Conservation (phyloP, 805 yeast species). For the Yarrowia yakushimensis region DNA sequence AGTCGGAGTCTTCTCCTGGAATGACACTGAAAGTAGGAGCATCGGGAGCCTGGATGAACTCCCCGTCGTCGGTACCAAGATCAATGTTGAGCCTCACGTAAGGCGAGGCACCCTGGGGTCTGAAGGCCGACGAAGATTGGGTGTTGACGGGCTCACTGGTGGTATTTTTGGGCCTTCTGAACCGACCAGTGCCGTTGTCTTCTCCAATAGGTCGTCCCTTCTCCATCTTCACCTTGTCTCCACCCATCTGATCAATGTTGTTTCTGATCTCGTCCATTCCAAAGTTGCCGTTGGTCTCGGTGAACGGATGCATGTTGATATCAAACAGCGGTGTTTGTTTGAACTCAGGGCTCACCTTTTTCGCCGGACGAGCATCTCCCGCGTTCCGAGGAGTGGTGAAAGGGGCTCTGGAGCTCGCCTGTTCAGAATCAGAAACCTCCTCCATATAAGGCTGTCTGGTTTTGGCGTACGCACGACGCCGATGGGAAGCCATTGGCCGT, state of each 20-base stretch:
- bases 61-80: neutral
- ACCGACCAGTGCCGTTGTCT: neutral
- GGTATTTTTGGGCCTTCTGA: neutral
- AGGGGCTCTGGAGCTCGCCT: neutral
- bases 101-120: neutral
- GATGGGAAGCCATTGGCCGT: neutral
- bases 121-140: neutral
- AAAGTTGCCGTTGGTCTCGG: slow-evolving; percentile 35
- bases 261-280: slow-evolving; percentile 31
- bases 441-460: neutral
- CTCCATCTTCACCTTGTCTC: neutral
- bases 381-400: neutral
- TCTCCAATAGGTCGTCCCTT: neutral
- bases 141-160: slow-evolving; percentile 16
- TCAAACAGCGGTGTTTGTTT: slow-evolving; percentile 14
- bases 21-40: neutral
- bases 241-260: slow-evolving; percentile 24
- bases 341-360: neutral
- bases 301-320: slow-evolving; percentile 33
- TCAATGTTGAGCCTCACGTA: slow-evolving; percentile 10
- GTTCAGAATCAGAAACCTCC: neutral
- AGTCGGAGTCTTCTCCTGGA: neutral
- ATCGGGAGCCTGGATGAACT: neutral
- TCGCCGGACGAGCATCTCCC: neutral
- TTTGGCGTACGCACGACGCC: neutral